Evolutionary conservation across 768 basidiomycete species (phyloP), one percentile per base, ranked within the genome.

Genomic region (Clavaria fumosa): DNA sequence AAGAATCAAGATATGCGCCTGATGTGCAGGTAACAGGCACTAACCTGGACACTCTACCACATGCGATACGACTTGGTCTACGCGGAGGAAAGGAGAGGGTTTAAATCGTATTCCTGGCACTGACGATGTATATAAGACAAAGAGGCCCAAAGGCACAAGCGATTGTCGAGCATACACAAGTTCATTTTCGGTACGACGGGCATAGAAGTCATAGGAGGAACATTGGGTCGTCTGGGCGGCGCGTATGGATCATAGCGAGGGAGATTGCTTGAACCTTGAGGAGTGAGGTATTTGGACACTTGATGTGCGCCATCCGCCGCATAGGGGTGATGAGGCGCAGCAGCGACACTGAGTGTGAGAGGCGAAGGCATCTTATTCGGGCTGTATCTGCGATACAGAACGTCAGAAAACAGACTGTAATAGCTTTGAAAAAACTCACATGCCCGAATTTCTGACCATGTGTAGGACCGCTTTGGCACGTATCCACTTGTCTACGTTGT

Each of bases 41-140:
- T 17, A 48, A 84, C 84, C 84, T 59, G 81, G 82, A 55, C 84
- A 89, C 52, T 88, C 83, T 5, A 66, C 61, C 20, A 86, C 61
- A 19, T 43, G 40, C 2, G 80, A 81, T 7, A 84, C 71, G 4
- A 62, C 50, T 46, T 82, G 75, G 34, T 80, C 76, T 3, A 82
- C 53, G 7, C 57, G 59, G 47, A 78, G 78, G 53, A 88, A 89
- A 0, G 85, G 84, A 0, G 85, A 86, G 6, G 70, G 66, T 47
- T 78, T 84, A 60, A 88, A 88, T 34, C 70, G 72, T 31, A 88
- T 72, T 15, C 52, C 83, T 82, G 35, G 4, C 40, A 43, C 31
- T 43, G 36, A 51, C 35, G 50, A 39, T 40, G 30, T 36, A 35
- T 33, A 39, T n/a, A 31, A 21, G 35, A 21, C 49, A 34, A 34